Evolutionary conservation across 202 grass and related monocot genomes (phyloP).

Genomic region (Panicum virgatum): DNA sequence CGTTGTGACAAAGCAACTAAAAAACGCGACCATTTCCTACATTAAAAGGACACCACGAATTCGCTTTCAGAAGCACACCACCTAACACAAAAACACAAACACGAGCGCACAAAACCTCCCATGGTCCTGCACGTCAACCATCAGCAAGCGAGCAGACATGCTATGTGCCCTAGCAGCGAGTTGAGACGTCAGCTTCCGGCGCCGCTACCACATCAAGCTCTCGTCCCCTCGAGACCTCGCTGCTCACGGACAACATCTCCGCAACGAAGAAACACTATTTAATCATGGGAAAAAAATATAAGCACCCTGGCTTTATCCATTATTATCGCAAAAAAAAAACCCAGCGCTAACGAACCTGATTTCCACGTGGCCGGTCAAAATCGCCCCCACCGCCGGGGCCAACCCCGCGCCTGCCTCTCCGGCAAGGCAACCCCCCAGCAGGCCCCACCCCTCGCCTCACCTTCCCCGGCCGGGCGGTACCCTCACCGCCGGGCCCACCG

Average conservation of each 20-base stretch:
- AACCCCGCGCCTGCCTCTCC: neutral
- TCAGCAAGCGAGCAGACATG: neutral
- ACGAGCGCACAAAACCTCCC: neutral
- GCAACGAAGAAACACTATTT: slow-evolving; percentile 2
- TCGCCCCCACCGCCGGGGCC: neutral
- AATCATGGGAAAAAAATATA: neutral
- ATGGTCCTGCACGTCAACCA: slow-evolving; percentile 10
- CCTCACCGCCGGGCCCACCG: slow-evolving; percentile 34
- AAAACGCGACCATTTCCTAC: no score
- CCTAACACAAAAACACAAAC: neutral
- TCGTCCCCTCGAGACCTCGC: neutral
- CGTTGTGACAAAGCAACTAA: no score
- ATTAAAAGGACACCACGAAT: neutral
- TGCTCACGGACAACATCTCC: neutral
- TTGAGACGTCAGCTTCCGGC: neutral
- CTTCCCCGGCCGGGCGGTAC: slow-evolving; percentile 23
- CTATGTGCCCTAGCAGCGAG: neutral
- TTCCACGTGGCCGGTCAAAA: slow-evolving; percentile 41
- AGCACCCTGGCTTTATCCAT: neutral
- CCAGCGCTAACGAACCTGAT: neutral
- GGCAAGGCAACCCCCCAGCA: neutral
- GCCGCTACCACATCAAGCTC: neutral
- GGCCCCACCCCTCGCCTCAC: neutral
- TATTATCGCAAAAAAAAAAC: neutral
- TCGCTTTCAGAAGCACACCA: neutral